phyloP scores from a whole-genome alignment of 2,329 filamentous ascomycete genomes.

The Lachnum nothofagi region DNA sequence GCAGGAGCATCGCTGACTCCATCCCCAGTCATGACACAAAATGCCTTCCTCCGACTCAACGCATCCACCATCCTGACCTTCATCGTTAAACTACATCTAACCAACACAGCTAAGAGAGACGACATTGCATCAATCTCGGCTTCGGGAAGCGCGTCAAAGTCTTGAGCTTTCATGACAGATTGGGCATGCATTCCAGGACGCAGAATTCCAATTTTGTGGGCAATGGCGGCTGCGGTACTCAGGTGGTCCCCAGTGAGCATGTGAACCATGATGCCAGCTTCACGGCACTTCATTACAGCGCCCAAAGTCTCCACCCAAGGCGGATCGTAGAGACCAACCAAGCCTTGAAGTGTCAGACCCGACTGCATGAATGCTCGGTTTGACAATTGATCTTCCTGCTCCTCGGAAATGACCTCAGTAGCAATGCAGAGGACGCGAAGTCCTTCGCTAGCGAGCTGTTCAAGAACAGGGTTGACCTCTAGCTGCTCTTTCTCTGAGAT shows the following conservation, averaged over 20 bases:
- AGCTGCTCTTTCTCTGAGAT: no score
- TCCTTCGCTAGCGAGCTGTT: no score
- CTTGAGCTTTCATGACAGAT: constrained; percentile 64
- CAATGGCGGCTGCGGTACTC: constrained; percentile 67
- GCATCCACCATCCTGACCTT: no score
- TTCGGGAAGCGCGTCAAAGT: constrained; percentile 57
- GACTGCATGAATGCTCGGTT: constrained; percentile 58
- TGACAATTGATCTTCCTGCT: constrained; percentile 54
- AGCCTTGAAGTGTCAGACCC: no score
- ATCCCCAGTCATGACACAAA: constrained; percentile 62
- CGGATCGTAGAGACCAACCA: constrained; percentile 73
- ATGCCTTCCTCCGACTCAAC: no score
- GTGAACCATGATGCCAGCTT: constrained; percentile 65
- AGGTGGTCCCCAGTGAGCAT: constrained; percentile 73
- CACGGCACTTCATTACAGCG: constrained; percentile 62
- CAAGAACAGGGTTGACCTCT: no score
- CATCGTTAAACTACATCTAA: no score
- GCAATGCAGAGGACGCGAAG: no score
- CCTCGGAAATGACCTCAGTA: no score
- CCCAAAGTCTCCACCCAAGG: constrained; percentile 62
- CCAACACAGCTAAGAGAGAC: no score
- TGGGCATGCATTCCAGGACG: constrained; percentile 48
- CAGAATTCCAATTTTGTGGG: constrained; percentile 62
- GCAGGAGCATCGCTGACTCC: constrained; percentile 64
- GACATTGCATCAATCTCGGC: constrained; percentile 54